Percentiles rank a stretch among this genome's conserved stretches.
Conservation (phyloP, 192 early-diverging fungal species). For the Coemansia guatemalensis region DNA sequence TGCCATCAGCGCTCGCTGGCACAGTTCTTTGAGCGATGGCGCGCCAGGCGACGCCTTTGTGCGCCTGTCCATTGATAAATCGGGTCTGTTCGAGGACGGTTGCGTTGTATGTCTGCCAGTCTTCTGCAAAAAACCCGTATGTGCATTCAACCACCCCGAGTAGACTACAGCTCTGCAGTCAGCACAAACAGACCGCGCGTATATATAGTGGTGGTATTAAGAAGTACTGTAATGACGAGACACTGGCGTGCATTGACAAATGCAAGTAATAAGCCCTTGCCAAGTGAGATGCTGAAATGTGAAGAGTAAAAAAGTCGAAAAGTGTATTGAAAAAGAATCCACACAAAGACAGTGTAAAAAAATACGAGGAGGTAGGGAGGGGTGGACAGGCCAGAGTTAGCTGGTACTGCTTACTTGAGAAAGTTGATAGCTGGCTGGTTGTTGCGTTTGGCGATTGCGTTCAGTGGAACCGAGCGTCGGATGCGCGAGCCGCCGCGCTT, state of each 20-base stretch:
- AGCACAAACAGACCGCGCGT: too few relatives aligned
- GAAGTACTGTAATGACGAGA: too few relatives aligned
- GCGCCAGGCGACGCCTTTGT: slow-evolving; percentile 4
- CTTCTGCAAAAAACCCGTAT: too few relatives aligned
- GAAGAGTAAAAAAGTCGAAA: not conserved
- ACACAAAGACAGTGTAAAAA: not conserved
- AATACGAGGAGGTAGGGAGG: not conserved
- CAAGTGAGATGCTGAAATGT: not conserved
- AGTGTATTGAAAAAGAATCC: not conserved
- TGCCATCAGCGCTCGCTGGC: slow-evolving; percentile 31
- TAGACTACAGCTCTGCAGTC: too few relatives aligned
- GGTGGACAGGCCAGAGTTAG: not conserved
- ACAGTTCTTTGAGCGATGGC: slow-evolving; percentile 38
- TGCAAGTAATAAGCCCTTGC: too few relatives aligned
- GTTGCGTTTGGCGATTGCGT: slow-evolving; percentile 38
- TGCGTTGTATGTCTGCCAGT: too few relatives aligned
- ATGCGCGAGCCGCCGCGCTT: slow-evolving; percentile 37
- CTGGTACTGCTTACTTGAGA: slow-evolving; percentile 25
- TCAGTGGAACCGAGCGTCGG: slow-evolving; percentile 36
- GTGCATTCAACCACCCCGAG: too few relatives aligned
- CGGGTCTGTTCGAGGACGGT: too few relatives aligned
- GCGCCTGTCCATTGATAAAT: slow-evolving; percentile 9
- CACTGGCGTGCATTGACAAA: too few relatives aligned
- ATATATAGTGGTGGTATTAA: too few relatives aligned
- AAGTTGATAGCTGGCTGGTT: slow-evolving; percentile 40